Evolutionary conservation across 202 grass and related monocot species (phyloP).

Genomic region (Carex arenaria): DNA sequence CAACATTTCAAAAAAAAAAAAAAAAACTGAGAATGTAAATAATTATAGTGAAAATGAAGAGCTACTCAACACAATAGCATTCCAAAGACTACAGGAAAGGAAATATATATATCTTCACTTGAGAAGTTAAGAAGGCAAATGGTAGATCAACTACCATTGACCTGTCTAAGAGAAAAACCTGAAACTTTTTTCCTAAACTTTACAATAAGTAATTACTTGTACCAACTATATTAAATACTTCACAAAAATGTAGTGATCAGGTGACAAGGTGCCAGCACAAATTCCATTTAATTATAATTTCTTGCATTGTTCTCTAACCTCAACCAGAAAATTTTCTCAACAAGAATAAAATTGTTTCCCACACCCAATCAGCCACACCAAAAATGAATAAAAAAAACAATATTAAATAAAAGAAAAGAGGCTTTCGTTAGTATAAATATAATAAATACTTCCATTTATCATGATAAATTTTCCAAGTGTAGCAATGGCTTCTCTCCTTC

Average conservation of each 20-base stretch:
- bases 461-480: neutral
- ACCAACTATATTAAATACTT: conserved; percentile 1
- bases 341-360: neutral
- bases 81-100: neutral
- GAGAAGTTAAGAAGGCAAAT: neutral
- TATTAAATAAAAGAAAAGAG: neutral
- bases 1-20: too few relatives aligned
- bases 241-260: neutral
- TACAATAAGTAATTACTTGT: neutral
- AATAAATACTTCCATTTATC: neutral
- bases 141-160: neutral
- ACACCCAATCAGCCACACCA: neutral
- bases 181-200: neutral
- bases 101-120: neutral
- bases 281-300: neutral
- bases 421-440: neutral
- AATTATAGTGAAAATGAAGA: neutral
- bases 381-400: neutral
- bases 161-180: neutral
- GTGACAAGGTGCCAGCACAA: neutral
- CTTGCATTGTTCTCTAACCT: neutral
- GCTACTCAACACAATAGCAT: neutral
- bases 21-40: neutral
- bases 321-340: conserved; percentile 5
- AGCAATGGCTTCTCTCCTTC: conserved; percentile 13